phyloP scores from a whole-genome alignment of 371 early-diverging fungal species.

The Rhizopus stolonifer region DNA sequence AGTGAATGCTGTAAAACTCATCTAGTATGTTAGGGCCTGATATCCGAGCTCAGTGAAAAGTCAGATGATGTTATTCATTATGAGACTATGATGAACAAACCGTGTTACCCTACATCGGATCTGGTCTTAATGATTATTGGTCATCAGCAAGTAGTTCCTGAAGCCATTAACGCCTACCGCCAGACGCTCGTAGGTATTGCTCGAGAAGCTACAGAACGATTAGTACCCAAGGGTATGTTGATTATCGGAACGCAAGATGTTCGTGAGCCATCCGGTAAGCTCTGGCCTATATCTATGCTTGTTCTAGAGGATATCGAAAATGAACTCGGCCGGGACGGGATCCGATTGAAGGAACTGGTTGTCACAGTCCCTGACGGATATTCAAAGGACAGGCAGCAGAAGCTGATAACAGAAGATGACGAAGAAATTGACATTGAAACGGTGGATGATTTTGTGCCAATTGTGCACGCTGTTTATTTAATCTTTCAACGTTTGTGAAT shows the following conservation, averaged over 20 bases:
- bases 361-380: slow-evolving; percentile 84
- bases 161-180: slow-evolving; percentile 60
- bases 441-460: slow-evolving; percentile 39
- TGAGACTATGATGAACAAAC: slow-evolving; percentile 57
- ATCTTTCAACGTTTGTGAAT: slow-evolving; percentile 32
- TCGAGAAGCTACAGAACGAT: slow-evolving; percentile 46
- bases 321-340: slow-evolving; percentile 47
- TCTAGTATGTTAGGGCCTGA: slow-evolving; percentile 56
- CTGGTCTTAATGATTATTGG: slow-evolving; percentile 61
- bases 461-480: slow-evolving; percentile 51
- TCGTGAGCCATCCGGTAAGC: slow-evolving; percentile 55
- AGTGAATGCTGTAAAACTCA: too few species aligned
- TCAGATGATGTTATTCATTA: slow-evolving; percentile 74
- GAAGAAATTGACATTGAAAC: slow-evolving; percentile 35
- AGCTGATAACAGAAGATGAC: slow-evolving; percentile 24
- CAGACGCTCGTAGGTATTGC: slow-evolving; percentile 61
- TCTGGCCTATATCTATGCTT: slow-evolving; percentile 78
- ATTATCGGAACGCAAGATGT: slow-evolving; percentile 75
- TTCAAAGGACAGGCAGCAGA: slow-evolving; percentile 60
- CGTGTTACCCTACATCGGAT: slow-evolving; percentile 32
- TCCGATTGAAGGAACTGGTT: slow-evolving; percentile 80
- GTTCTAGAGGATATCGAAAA: slow-evolving; percentile 74
- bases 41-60: slow-evolving; percentile 78
- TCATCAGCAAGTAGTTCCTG: slow-evolving; percentile 43
- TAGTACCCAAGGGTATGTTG: slow-evolving; percentile 65